A percentile compares a stretch with the other conserved stretches of the same genome.
Conservation (phyloP, 1,284 basidiomycete genomes). For the Lentinus polychrous region DNA sequence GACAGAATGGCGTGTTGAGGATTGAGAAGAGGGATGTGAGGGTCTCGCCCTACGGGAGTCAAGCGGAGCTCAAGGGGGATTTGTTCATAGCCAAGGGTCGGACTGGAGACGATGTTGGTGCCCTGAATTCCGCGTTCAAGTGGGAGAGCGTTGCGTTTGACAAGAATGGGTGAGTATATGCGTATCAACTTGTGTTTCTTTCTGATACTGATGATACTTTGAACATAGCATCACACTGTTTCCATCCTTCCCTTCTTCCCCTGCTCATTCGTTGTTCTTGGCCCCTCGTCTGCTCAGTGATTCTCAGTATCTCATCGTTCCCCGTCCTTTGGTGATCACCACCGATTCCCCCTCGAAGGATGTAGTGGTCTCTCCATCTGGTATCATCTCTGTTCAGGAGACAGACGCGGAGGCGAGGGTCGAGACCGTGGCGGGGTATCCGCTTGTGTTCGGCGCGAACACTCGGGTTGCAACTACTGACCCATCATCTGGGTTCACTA, state of each 20-base stretch:
- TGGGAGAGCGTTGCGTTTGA: constrained; percentile 21
- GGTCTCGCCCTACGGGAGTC: constrained; percentile 13
- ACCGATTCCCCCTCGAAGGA: background rate
- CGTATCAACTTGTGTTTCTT: background rate
- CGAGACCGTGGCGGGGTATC: background rate
- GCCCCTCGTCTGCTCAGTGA: constrained; percentile 5
- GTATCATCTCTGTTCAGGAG: constrained; percentile 3
- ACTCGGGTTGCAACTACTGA: background rate
- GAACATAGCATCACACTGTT: constrained; percentile 14
- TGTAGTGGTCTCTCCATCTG: constrained; percentile 8
- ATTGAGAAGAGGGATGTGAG: constrained; percentile 18
- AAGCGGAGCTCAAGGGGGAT: constrained; percentile 4
- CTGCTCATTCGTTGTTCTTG: constrained; percentile 7
- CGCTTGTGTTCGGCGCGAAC: background rate
- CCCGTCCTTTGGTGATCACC: constrained; percentile 10
- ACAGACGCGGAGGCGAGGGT: background rate
- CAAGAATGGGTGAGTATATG: constrained; percentile 17
- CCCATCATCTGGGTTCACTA: background rate
- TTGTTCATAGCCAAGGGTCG: background rate
- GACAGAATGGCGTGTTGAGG: constrained; percentile 19
- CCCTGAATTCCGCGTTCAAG: constrained; percentile 12
- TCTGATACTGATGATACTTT: constrained; percentile 1
- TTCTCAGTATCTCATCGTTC: constrained; percentile 1
- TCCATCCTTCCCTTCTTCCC: background rate
- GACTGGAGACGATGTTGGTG: constrained; percentile 8